A percentile compares a stretch with the other conserved stretches of the same genome.
Conservation (phyloP, 1,139 yeast genomes). For the Dujonia santamariae region DNA sequence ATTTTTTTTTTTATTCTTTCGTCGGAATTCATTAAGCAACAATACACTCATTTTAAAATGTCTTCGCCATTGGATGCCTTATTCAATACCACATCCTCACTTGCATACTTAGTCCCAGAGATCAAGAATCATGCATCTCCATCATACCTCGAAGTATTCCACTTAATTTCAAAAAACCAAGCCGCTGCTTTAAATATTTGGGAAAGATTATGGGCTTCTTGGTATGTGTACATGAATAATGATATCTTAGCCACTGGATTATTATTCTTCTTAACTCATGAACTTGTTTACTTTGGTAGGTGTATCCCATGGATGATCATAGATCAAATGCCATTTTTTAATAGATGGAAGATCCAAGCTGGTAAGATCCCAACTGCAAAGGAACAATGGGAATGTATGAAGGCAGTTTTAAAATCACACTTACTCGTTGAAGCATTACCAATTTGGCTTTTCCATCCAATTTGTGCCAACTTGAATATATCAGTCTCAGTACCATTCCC, state of each 20-base stretch:
- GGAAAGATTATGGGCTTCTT: constrained; percentile 43
- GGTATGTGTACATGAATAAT: constrained; percentile 40
- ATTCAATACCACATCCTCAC: constrained; percentile 6
- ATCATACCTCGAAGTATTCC: constrained; percentile 5
- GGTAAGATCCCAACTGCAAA: constrained; percentile 37
- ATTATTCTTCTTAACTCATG: constrained; percentile 41
- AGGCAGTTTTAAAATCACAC: constrained; percentile 42
- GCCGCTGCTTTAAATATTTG: constrained; percentile 19
- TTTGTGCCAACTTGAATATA: constrained; percentile 39
- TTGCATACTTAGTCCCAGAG: constrained; percentile 5
- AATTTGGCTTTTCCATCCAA: constrained; percentile 48
- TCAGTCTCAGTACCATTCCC: constrained; percentile 42
- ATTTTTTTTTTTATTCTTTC: too few species aligned
- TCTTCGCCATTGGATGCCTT: neutral
- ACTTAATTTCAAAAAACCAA: constrained; percentile 1
- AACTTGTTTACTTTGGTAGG: constrained; percentile 43
- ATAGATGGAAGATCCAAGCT: constrained; percentile 42
- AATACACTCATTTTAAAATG: too few species aligned
- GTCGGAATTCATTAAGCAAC: too few species aligned
- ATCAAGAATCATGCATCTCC: neutral
- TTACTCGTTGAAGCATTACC: constrained; percentile 46
- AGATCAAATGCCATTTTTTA: constrained; percentile 41
- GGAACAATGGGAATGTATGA: constrained; percentile 50
- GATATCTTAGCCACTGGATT: constrained; percentile 47
- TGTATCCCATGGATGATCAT: constrained; percentile 47